Evolutionary conservation across 805 yeast species (phyloP), one percentile per base, ranked within the genome.

Genomic region (Ogataea ganodermae): DNA sequence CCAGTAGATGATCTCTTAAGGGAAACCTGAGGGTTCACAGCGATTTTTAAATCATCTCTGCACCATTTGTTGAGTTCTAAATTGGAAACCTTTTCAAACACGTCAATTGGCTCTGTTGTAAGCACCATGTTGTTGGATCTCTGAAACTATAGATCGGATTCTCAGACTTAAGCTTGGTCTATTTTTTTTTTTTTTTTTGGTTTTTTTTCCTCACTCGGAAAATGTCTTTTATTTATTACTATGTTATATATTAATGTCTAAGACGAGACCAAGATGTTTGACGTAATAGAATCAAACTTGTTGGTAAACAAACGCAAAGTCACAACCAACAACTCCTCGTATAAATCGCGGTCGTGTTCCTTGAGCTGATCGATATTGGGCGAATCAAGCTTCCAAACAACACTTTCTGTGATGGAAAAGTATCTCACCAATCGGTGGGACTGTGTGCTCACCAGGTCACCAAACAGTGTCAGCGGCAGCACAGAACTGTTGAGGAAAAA

Each of bases 381-480:
- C 23, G 69, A 63, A 24, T 80, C 76, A 37, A 91, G 66, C 38
- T 78, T 71, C 96, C 97, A 90, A 1, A 86, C 73, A 8, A 78
- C 75, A 2, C 86, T 71, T 44, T 82, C 86, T 30, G 61, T 67
- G 24, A 53, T 50, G 0, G 82, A 72, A 48, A 52, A 60, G 38
- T 75, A 73, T 47, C 70, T 74, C n/a, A 68, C 65, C 17, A 65
- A 56, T 42, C 73, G 62, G 45, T 79, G 69, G 46, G 70, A 69
- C 20, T 63, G 57, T 2, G 70, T 67, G 22, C 53, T 56, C 10
- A 59, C 69, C 39, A 79, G 57, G 52, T 86, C 89, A 2, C 95
- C 94, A 64, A 85, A 84, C 1, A 87, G 79, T 0, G 92, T 85
- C 49, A 86, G 78, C 4, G 94, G 89, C 44, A 87, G 73, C 27